Evolutionary conservation across 2,329 filamentous ascomycete species (phyloP).

Genomic region (Trichothecium roseum): DNA sequence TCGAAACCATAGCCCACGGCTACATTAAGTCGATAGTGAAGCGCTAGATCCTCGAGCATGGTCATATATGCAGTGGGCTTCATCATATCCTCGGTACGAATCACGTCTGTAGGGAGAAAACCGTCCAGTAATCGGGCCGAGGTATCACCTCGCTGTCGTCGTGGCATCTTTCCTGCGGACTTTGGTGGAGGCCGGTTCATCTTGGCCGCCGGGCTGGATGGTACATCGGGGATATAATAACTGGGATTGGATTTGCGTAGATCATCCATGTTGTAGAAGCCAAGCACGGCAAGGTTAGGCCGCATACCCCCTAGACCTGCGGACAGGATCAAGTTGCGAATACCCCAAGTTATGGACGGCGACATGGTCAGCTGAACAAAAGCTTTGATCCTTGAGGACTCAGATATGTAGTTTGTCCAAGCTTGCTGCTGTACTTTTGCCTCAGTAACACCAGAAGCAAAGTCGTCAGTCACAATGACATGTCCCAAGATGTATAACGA

Average conservation of each 20-base stretch:
- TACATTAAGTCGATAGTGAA: constrained; percentile 72
- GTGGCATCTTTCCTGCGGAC: constrained; percentile 17
- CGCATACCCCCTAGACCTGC: constrained; percentile 80
- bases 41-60: constrained; percentile 69
- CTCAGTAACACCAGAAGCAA: constrained; percentile 67
- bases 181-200: constrained; percentile 18
- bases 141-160: constrained; percentile 40
- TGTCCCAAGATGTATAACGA: constrained; percentile 77
- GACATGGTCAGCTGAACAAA: constrained; percentile 83
- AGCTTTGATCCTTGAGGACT: constrained; percentile 77
- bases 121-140: constrained; percentile 46
- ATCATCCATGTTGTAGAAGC: constrained; percentile 73
- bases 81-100: constrained; percentile 58
- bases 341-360: constrained; percentile 74
- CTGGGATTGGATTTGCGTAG: constrained; percentile 50
- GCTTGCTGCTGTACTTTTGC: constrained; percentile 70
- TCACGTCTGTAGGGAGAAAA: constrained; percentile 57
- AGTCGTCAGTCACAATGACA: constrained; percentile 79
- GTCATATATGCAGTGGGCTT: constrained; percentile 67
- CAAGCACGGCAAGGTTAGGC: constrained; percentile 75
- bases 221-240: constrained; percentile 43
- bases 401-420: constrained; percentile 76
- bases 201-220: constrained; percentile 23
- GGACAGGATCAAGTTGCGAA: constrained; percentile 70
- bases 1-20: constrained; percentile 77